These are phyloP conservation scores for Stagonosporopsis tanaceti DNA, from an alignment of 2,329 filamentous ascomycete species.

Conservation along the genomic window DNA sequence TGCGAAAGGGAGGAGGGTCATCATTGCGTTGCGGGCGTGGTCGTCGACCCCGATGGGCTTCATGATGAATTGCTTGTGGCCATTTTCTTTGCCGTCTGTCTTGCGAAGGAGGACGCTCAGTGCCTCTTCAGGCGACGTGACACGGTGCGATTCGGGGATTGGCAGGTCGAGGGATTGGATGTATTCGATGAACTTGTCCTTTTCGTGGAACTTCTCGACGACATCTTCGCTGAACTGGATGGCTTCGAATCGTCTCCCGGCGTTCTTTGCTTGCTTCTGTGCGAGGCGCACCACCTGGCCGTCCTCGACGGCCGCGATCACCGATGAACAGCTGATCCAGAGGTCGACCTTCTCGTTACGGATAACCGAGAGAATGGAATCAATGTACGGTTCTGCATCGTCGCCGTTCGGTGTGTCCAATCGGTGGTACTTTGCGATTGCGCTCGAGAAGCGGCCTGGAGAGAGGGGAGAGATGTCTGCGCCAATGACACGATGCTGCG, in stretches of 20 bases:
- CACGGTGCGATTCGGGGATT: conserved; percentile 55
- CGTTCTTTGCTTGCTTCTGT: conserved; percentile 58
- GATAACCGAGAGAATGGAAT: conserved; percentile 66
- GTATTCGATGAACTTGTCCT: conserved; percentile 70
- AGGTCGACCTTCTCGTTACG: conserved; percentile 68
- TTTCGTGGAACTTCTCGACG: conserved; percentile 68
- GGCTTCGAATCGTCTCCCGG: conserved; percentile 64
- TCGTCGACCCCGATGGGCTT: conserved; percentile 72
- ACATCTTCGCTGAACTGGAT: conserved; percentile 69
- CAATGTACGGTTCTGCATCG: conserved; percentile 61
- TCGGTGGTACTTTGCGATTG: conserved; percentile 65
- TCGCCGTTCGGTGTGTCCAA: conserved; percentile 45
- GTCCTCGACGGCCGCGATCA: conserved; percentile 71
- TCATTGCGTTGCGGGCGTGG: conserved; percentile 65
- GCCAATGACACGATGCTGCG: conserved; percentile 74
- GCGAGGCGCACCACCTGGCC: conserved; percentile 63
- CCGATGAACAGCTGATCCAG: conserved; percentile 78
- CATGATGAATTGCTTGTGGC: conserved; percentile 65
- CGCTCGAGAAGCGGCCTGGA: conserved; percentile 63
- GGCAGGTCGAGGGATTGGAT: conserved; percentile 56
- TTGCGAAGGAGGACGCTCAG: conserved; percentile 58
- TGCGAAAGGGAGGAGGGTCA: conserved; percentile 66
- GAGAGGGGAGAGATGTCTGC: conserved; percentile 64
- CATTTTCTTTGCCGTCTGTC: conserved; percentile 21
- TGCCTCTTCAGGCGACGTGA: conserved; percentile 63